These are phyloP conservation scores for Colletotrichum sp. DNA, from an alignment of 2,329 filamentous ascomycete genomes.

Conservation along the genomic window DNA sequence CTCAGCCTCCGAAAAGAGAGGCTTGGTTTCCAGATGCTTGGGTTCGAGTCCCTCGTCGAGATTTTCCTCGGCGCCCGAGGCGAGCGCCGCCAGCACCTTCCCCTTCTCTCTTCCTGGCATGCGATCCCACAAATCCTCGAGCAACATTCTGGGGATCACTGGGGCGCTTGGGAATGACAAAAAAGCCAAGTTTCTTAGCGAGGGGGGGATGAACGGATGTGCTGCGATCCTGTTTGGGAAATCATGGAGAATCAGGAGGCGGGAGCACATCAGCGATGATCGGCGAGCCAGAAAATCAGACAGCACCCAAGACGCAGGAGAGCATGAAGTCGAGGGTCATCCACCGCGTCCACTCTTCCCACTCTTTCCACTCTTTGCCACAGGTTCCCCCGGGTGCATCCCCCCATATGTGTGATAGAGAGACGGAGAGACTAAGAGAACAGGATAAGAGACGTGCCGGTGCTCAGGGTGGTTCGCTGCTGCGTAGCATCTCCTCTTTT, in stretches of 20 bases:
- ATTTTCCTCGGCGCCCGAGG: not conserved
- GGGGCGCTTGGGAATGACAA: not conserved
- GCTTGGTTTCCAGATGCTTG: not conserved
- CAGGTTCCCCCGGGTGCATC: not conserved
- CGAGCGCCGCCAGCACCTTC: not conserved
- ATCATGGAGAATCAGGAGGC: slow-evolving; percentile 13
- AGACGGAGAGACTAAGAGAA: not conserved
- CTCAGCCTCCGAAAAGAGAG: not conserved
- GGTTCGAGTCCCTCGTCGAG: not conserved
- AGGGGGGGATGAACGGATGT: slow-evolving; percentile 17
- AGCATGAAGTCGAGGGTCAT: not conserved
- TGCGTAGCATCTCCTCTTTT: not conserved
- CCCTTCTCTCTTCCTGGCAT: not conserved
- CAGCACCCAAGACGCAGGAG: not conserved
- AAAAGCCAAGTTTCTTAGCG: slow-evolving; percentile 17
- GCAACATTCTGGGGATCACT: not conserved
- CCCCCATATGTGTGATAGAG: not conserved
- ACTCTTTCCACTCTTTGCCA: not conserved
- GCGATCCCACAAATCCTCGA: not conserved
- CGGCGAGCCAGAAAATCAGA: slow-evolving; percentile 15
- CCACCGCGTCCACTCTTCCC: not conserved
- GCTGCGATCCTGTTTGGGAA: slow-evolving; percentile 17
- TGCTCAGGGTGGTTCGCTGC: not conserved
- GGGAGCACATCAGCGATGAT: slow-evolving; percentile 5
- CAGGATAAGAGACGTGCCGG: not conserved